Base-by-base conservation (phyloP, 2,329 filamentous ascomycete species). In the Purpureocillium lavendulum region DNA sequence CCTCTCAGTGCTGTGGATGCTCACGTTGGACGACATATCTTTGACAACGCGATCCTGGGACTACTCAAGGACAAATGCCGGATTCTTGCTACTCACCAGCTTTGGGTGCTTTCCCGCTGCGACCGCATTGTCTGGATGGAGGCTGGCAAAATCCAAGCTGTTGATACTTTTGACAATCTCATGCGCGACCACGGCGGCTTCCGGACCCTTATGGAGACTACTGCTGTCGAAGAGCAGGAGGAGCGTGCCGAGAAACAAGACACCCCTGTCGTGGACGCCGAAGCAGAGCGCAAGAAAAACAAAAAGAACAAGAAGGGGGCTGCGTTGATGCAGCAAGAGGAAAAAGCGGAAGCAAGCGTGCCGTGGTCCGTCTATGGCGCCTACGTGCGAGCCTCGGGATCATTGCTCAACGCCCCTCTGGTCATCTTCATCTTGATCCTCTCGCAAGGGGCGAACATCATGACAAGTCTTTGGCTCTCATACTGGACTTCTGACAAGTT, bases 61-160 rank as follows among this genome's bases (percentile, higher is more conserved):
- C 70, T 97, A 9, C 70, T 97, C 39, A 86, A 84, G 52, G 76
- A 90, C 62, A 96, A 96, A 61, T 92, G 87, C 54, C 77, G 92
- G 15, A 83, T 97, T 28, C 70, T 98, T 26, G 92, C 90, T 1
- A 98, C 92, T 0, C 92, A 98, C 60, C 90, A 97, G 59, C 76
- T 97, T 12, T 92, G 94, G 69, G 89, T 97, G 6, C 74, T 97
- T 6, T 88, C 76, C 55, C 82, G 88, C 28, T 96, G 88, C 52
- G 90, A 97, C 57, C 76, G 90, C 28, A 90, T 97, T 47, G 80
- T 97, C 36, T 89, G 88, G 79, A 89, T 98, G 77, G 85, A 96
- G 40, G 79, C 81, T 13, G 92, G 92, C 33, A 78, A 73, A 39
- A 84, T 97, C 40, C 78, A 85, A 58, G 87, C 88, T 4, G 70